These are phyloP conservation scores for Ceratopteris richardii DNA, from an alignment of 75 land plant species.

Conservation along the genomic window DNA sequence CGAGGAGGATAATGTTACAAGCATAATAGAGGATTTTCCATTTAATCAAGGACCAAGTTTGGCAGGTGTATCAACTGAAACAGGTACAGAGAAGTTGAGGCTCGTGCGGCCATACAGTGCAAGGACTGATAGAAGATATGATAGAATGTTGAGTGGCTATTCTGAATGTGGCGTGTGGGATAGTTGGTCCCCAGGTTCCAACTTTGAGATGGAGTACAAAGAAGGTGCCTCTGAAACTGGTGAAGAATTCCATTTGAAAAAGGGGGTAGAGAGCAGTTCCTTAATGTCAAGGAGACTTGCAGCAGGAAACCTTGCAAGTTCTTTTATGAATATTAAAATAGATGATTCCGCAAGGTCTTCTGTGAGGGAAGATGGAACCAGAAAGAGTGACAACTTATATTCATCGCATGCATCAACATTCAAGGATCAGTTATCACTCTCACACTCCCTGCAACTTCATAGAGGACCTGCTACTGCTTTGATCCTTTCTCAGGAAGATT, in stretches of 20 bases:
- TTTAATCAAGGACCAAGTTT: not conserved
- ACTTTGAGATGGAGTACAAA: not conserved
- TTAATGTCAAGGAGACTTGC: not conserved
- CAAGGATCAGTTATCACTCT: slow-evolving; percentile 18
- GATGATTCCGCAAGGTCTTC: not conserved
- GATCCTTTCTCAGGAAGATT: slow-evolving; percentile 39
- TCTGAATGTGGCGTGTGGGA: not conserved
- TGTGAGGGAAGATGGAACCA: not conserved
- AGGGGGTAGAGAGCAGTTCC: not conserved
- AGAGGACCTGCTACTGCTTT: slow-evolving; percentile 32
- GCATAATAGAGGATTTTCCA: not conserved
- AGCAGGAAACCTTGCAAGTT: no score
- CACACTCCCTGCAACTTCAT: slow-evolving; percentile 28
- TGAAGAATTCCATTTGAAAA: not conserved
- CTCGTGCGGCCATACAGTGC: not conserved
- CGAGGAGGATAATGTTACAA: not conserved
- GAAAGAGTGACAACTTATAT: not conserved
- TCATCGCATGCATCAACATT: slow-evolving; percentile 18
- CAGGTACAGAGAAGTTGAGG: not conserved
- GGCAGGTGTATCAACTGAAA: not conserved
- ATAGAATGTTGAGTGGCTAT: not conserved
- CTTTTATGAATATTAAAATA: no score
- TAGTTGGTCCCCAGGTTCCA: slow-evolving; percentile 1
- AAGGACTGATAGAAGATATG: not conserved
- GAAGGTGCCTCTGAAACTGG: not conserved